Conservation (phyloP, 345 rosid species). For the Eutrema heterophyllum region DNA sequence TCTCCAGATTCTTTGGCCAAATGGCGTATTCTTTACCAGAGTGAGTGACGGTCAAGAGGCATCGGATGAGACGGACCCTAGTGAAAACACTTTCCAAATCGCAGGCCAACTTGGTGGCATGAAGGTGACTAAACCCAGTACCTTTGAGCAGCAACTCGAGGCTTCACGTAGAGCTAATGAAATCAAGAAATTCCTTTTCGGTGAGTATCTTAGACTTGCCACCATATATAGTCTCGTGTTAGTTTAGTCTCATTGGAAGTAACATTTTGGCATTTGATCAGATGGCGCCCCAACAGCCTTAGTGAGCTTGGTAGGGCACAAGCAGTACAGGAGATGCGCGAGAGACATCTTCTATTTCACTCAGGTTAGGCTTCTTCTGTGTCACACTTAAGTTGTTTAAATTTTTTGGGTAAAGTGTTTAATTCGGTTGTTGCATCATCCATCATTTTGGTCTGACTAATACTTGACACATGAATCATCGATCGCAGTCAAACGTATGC, state of each 20-base stretch:
- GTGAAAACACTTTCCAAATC: conserved; percentile 36
- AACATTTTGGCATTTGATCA: conserved; percentile 33
- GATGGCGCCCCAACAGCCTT: conserved; percentile 90
- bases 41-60: conserved; percentile 32
- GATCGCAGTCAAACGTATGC: conserved; percentile 81
- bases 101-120: conserved; percentile 50
- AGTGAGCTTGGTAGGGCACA: conserved; percentile 85
- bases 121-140: conserved; percentile 46
- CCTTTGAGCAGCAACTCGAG: conserved; percentile 82
- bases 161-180: conserved; percentile 85
- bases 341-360: conserved; percentile 91
- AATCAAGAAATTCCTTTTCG: conserved; percentile 74
- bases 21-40: conserved; percentile 72
- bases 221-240: background rate
- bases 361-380: conserved; percentile 48
- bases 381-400: background rate
- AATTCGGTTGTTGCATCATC: background rate
- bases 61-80: conserved; percentile 33
- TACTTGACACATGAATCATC: background rate
- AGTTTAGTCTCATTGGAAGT: background rate
- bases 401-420: background rate
- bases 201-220: conserved; percentile 42
- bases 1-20: conserved; percentile 85
- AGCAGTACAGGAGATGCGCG: conserved; percentile 91
- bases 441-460: conserved; percentile 1